A percentile compares a stretch with the other conserved stretches of the same genome.
phyloP scores from a whole-genome alignment of 805 yeast species.

The Suhomyces sp. region DNA sequence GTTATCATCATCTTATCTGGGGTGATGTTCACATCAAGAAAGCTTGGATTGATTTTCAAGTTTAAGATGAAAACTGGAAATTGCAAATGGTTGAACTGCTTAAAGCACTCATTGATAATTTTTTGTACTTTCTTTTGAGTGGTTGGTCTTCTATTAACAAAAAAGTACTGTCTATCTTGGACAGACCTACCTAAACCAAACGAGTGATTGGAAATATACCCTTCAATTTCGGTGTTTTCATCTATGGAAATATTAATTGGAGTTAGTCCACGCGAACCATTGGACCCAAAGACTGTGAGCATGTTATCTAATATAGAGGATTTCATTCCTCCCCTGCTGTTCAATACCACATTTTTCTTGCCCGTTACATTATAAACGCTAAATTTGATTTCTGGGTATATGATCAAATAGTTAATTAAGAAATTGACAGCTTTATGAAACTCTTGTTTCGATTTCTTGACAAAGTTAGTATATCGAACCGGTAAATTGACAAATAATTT shows the following conservation, averaged over 20 bases:
- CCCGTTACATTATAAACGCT: constrained; percentile 50
- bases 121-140: constrained; percentile 51
- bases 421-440: constrained; percentile 63
- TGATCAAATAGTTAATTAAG: constrained; percentile 67
- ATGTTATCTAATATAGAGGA: constrained; percentile 48
- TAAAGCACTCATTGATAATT: constrained; percentile 70
- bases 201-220: constrained; percentile 71
- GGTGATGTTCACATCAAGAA: constrained; percentile 81
- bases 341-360: constrained; percentile 53
- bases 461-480: constrained; percentile 74
- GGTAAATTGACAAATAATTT: constrained; percentile 70
- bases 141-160: constrained; percentile 76
- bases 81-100: constrained; percentile 67
- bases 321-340: constrained; percentile 55
- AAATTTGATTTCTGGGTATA: constrained; percentile 56
- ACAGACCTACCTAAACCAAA: constrained; percentile 68
- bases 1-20: constrained; percentile 83
- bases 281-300: constrained; percentile 67
- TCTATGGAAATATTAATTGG: constrained; percentile 45
- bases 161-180: constrained; percentile 73
- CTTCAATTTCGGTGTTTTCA: constrained; percentile 42
- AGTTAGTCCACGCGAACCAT: constrained; percentile 56
- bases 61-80: constrained; percentile 68
- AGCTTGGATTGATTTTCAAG: constrained; percentile 48
- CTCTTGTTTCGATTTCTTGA: constrained; percentile 65